Conservation (phyloP, 2,329 filamentous ascomycete species). For the Pseudogymnoascus sp. region DNA sequence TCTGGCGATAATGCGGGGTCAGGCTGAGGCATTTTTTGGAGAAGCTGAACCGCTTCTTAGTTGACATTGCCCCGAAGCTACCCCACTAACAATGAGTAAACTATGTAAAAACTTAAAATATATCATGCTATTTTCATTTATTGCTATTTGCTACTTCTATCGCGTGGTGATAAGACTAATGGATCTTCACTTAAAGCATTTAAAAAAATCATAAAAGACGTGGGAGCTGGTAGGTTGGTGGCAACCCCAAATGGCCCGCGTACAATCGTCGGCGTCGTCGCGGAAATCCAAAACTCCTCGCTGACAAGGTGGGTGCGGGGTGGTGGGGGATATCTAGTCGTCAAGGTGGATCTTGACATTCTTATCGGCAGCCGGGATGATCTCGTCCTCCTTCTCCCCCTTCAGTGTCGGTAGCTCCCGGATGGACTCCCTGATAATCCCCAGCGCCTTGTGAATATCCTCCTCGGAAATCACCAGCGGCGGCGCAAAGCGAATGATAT, state of each 20-base stretch:
- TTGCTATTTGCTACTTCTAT: neutral
- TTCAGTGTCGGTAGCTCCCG: slow-evolving; percentile 66
- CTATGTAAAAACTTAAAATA: neutral
- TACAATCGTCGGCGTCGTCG: neutral
- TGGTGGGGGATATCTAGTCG: slow-evolving; percentile 33
- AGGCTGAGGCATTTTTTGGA: slow-evolving; percentile 3
- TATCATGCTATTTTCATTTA: neutral
- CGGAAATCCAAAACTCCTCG: slow-evolving; percentile 5
- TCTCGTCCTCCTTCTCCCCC: slow-evolving; percentile 43
- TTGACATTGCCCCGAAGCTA: no score
- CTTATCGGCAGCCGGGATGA: slow-evolving; percentile 52
- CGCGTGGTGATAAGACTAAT: neutral
- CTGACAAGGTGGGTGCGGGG: neutral
- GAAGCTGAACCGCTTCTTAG: neutral
- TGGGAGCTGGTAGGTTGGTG: neutral
- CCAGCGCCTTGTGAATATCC: slow-evolving; percentile 68
- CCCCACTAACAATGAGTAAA: neutral
- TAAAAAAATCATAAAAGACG: neutral
- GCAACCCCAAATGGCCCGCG: neutral
- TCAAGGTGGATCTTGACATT: slow-evolving; percentile 51
- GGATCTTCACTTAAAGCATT: neutral
- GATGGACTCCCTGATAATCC: slow-evolving; percentile 73
- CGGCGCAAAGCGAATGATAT: slow-evolving; percentile 96
- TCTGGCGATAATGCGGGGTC: slow-evolving; percentile 5
- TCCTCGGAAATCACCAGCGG: slow-evolving; percentile 88